Conservation (phyloP, 139 green algal genomes). For the Pleodorina starrii region DNA sequence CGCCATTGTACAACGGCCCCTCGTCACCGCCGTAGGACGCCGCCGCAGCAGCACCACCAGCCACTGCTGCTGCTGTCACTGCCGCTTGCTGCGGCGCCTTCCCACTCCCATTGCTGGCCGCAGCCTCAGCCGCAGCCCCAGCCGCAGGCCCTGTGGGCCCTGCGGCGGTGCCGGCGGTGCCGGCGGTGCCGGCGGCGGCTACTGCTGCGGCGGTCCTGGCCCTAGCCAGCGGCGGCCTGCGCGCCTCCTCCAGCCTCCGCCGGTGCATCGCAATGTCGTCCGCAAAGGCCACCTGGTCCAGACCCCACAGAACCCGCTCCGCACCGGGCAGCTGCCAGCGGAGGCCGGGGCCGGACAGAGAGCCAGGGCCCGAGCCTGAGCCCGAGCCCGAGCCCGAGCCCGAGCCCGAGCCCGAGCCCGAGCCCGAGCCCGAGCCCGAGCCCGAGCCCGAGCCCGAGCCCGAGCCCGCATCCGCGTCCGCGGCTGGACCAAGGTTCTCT, state of each 20-base stretch:
- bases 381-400: no score
- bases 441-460: no score
- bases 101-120: no score
- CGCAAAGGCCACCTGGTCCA: constrained; percentile 11
- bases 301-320: constrained; percentile 29
- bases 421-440: no score
- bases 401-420: no score
- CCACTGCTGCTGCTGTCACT: neutral
- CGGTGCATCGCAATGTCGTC: neutral
- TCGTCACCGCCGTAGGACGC: no score
- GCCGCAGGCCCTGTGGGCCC: neutral
- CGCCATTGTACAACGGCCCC: no score
- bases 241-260: neutral
- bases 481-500: no score
- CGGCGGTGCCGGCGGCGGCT: neutral
- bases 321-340: neutral
- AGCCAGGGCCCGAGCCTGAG: no score
- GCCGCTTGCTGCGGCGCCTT: neutral
- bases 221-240: neutral
- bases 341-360: neutral
- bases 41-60: no score
- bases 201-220: neutral
- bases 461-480: no score
- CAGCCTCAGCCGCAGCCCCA: neutral
- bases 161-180: no score